Evolutionary conservation across 2,329 filamentous ascomycete genomes (phyloP).

Genomic region (Chrysosporium keratinophilum): DNA sequence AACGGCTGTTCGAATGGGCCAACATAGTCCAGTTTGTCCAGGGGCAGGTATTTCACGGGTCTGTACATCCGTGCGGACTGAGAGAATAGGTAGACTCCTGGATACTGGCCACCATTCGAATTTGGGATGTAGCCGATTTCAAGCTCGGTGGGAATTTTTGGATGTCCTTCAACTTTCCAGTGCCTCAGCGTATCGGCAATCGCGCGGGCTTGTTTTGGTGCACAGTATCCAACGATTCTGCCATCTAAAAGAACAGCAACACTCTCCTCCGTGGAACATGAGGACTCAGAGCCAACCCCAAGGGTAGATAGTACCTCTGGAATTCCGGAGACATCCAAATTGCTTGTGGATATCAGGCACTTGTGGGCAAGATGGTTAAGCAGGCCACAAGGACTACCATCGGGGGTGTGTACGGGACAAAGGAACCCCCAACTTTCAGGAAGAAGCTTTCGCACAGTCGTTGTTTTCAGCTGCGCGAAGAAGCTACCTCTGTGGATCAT

Average conservation of each 20-base stretch:
- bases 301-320: slow-evolving; percentile 66
- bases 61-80: slow-evolving; percentile 76
- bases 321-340: slow-evolving; percentile 63
- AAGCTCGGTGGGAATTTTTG: slow-evolving; percentile 68
- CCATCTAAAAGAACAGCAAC: slow-evolving; percentile 87
- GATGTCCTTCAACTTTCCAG: slow-evolving; percentile 86
- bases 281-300: slow-evolving; percentile 64
- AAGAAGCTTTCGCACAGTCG: slow-evolving; percentile 85
- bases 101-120: slow-evolving; percentile 86
- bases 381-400: slow-evolving; percentile 88
- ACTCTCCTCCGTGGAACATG: slow-evolving; percentile 69
- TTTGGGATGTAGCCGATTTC: slow-evolving; percentile 88
- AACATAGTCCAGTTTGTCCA: slow-evolving; percentile 77
- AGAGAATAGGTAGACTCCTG: slow-evolving; percentile 88
- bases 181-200: slow-evolving; percentile 81
- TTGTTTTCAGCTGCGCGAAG: slow-evolving; percentile 95
- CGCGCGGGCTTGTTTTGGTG: slow-evolving; percentile 66
- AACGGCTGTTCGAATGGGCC: slow-evolving; percentile 94
- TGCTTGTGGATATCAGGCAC: slow-evolving; percentile 72
- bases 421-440: slow-evolving; percentile 98
- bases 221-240: slow-evolving; percentile 79
- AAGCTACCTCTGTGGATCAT: slow-evolving; percentile 99
- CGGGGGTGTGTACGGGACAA: slow-evolving; percentile 93
- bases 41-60: slow-evolving; percentile 81
- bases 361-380: slow-evolving; percentile 94